phyloP scores from a whole-genome alignment of 2,329 filamentous ascomycete genomes.

The Fusarium nematophilum region DNA sequence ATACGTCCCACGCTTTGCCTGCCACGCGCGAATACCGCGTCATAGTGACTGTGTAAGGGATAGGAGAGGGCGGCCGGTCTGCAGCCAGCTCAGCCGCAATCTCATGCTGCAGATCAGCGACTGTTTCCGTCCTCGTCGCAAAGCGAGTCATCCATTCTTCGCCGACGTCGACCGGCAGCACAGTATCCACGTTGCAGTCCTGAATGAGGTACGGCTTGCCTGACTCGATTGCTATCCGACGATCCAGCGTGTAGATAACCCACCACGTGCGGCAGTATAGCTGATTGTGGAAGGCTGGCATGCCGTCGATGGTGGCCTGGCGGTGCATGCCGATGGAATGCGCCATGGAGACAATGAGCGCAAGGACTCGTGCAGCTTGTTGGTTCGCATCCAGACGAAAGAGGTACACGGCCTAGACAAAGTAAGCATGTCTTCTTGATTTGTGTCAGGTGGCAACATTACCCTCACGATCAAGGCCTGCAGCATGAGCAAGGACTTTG shows the following conservation, averaged over 20 bases:
- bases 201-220: slow-evolving; percentile 32
- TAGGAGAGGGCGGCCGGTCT: slow-evolving; percentile 4
- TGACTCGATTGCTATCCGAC: slow-evolving; percentile 29
- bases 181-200: slow-evolving; percentile 29
- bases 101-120: slow-evolving; percentile 11
- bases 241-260: slow-evolving; percentile 27
- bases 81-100: slow-evolving; percentile 6
- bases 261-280: slow-evolving; percentile 31
- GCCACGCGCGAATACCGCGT: slow-evolving; percentile 28
- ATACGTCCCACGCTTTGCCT: slow-evolving; percentile 31
- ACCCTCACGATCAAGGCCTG: slow-evolving; percentile 29
- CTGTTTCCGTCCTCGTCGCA: not conserved
- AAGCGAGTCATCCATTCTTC: slow-evolving; percentile 30
- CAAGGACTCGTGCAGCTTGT: slow-evolving; percentile 22
- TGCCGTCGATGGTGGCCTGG: slow-evolving; percentile 20
- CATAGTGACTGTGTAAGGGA: slow-evolving; percentile 29
- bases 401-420: slow-evolving; percentile 22
- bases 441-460: not conserved
- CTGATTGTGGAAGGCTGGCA: slow-evolving; percentile 28
- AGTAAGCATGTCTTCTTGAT: not conserved
- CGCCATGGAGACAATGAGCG: slow-evolving; percentile 23
- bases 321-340: slow-evolving; percentile 32
- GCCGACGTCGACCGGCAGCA: slow-evolving; percentile 23
- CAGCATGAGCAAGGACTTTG: slow-evolving; percentile 27
- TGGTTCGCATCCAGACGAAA: slow-evolving; percentile 34